Evolutionary conservation across 345 rosid genomes (phyloP).

Genomic region (Syzygium aqueum): DNA sequence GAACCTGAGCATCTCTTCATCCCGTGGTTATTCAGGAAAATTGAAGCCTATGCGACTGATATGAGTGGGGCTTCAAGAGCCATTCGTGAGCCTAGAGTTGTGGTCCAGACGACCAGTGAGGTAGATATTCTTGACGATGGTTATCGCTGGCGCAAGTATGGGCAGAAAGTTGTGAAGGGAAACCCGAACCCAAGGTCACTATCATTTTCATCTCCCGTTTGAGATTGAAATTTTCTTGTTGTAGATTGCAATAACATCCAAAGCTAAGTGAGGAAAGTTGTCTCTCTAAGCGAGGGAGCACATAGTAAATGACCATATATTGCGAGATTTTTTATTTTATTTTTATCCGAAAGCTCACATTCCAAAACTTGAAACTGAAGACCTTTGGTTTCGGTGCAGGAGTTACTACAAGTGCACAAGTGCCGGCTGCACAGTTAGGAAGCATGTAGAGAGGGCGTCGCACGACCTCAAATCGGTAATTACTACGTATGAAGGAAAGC

Average conservation of each 20-base stretch:
- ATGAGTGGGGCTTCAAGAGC: slow-evolving; percentile 93
- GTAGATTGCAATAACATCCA: background rate
- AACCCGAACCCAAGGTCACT: slow-evolving; percentile 92
- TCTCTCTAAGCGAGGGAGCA: background rate
- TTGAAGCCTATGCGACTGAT: slow-evolving; percentile 65
- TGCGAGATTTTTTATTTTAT: background rate
- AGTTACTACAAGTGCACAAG: slow-evolving; percentile 97
- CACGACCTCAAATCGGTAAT: slow-evolving; percentile 94
- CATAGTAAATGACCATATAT: background rate
- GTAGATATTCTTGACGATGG: slow-evolving; percentile 97
- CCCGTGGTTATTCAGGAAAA: slow-evolving; percentile 41
- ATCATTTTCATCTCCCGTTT: background rate
- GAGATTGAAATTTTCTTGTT: background rate
- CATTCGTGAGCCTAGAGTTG: slow-evolving; percentile 95
- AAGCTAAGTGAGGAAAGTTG: background rate
- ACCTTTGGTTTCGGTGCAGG: slow-evolving; percentile 31
- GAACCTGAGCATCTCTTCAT: background rate
- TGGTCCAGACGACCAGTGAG: slow-evolving; percentile 97
- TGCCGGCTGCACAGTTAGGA: slow-evolving; percentile 87
- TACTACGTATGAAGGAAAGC: slow-evolving; percentile 96
- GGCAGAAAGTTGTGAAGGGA: slow-evolving; percentile 99
- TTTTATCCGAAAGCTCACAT: background rate
- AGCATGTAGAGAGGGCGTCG: slow-evolving; percentile 98
- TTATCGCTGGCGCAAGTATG: slow-evolving; percentile 95
- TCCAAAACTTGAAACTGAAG: background rate